phyloP scores from a whole-genome alignment of 2,329 filamentous ascomycete species.

The Domatiomyces globalis region DNA sequence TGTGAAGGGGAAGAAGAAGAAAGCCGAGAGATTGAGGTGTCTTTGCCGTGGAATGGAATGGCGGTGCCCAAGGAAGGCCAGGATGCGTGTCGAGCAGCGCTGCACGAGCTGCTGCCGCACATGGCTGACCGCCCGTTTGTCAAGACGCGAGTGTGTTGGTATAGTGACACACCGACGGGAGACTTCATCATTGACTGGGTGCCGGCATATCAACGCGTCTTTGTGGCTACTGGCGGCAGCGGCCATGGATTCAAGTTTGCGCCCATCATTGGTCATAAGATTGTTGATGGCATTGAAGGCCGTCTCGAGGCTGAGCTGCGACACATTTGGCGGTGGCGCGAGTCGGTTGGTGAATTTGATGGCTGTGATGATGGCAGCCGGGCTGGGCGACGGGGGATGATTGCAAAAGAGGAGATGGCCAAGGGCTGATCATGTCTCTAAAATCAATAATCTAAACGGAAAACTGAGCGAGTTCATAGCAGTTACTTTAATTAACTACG shows the following conservation, averaged over 20 bases:
- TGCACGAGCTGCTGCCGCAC: constrained; percentile 41
- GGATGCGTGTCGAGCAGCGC: constrained; percentile 44
- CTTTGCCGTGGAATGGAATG: constrained; percentile 26
- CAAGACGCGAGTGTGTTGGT: constrained; percentile 57
- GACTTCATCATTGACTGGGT: constrained; percentile 61
- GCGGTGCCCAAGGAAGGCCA: constrained; percentile 43
- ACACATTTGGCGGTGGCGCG: constrained; percentile 31
- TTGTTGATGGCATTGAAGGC: constrained; percentile 34
- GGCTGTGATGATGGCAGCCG: constrained; percentile 27
- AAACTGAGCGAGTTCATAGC: no score
- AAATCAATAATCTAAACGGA: no score
- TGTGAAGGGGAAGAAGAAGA: neutral
- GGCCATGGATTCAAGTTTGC: constrained; percentile 56
- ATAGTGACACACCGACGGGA: constrained; percentile 56
- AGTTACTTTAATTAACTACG: no score
- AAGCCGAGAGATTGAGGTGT: constrained; percentile 22
- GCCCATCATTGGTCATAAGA: constrained; percentile 46
- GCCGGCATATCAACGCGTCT: constrained; percentile 38
- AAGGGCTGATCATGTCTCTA: constrained; percentile 1
- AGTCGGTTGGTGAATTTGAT: constrained; percentile 11
- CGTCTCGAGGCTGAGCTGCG: constrained; percentile 28
- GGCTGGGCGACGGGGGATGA: constrained; percentile 28
- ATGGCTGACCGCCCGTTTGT: constrained; percentile 47
- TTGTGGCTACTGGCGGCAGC: constrained; percentile 39
- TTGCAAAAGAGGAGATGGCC: constrained; percentile 26